A percentile compares a stretch with the other conserved stretches of the same genome.
Evolutionary conservation across 208 protist species (phyloP).

Genomic region (Crithidia expoeki): DNA sequence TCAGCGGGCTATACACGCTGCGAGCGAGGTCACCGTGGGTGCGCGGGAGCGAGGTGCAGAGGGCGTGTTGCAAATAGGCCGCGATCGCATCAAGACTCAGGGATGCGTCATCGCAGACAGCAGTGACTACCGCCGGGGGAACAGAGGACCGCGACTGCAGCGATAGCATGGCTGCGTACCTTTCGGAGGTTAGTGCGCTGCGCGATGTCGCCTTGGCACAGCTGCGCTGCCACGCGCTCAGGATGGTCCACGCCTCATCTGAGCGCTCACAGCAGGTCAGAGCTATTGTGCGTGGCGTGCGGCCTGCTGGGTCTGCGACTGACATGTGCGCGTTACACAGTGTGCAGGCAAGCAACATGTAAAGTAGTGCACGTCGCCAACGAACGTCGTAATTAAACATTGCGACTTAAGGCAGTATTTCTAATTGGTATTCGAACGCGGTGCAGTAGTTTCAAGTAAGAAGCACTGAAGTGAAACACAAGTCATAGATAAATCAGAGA

Average conservation of each 20-base stretch:
- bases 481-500: too few species aligned
- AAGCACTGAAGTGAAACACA: too few species aligned
- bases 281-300: conserved; percentile 11
- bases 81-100: conserved; percentile 20
- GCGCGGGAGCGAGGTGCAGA: conserved; percentile 39
- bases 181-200: neutral
- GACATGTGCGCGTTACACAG: neutral
- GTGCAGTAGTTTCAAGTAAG: too few species aligned
- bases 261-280: conserved; percentile 45
- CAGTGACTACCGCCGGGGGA: neutral
- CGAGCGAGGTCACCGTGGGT: conserved; percentile 38
- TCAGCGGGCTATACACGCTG: conserved; percentile 34
- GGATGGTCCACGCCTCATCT: conserved; percentile 34
- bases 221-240: conserved; percentile 33
- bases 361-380: neutral
- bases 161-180: conserved; percentile 23
- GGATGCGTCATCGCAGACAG: conserved; percentile 13
- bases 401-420: too few species aligned
- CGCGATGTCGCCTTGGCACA: conserved; percentile 13
- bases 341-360: neutral
- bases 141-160: conserved; percentile 13
- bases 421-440: too few species aligned
- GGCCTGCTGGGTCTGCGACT: conserved; percentile 6
- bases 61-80: conserved; percentile 24
- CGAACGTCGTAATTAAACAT: neutral